A percentile compares a stretch with the other conserved stretches of the same genome.
These are phyloP conservation scores for Talaromyces sp. DNA, from an alignment of 2,329 filamentous ascomycete genomes.

Conservation along the genomic window DNA sequence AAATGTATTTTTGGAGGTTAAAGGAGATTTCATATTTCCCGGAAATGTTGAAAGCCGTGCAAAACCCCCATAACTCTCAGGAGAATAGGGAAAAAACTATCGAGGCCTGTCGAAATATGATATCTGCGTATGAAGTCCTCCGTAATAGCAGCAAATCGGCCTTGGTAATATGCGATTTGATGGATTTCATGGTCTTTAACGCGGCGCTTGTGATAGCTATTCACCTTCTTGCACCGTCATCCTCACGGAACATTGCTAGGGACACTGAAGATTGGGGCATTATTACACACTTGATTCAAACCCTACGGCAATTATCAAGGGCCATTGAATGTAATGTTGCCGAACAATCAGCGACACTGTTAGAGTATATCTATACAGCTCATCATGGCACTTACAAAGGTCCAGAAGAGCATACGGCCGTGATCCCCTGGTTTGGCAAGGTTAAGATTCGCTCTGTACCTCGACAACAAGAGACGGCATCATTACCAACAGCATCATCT, in stretches of 20 bases:
- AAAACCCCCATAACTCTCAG: not conserved
- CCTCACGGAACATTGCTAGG: not conserved
- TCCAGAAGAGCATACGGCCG: not conserved
- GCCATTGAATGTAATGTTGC: not conserved
- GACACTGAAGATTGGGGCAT: not conserved
- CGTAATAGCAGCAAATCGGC: not conserved
- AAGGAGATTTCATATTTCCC: not conserved
- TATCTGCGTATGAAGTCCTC: not conserved
- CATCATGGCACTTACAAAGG: not conserved
- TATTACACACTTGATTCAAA: not conserved
- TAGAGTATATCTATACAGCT: not conserved
- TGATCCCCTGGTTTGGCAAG: constrained; percentile 1
- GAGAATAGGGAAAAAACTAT: not conserved
- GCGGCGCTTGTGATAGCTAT: not conserved
- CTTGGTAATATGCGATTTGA: not conserved
- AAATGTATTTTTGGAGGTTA: not conserved
- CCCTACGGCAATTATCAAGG: not conserved
- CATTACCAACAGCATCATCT: not conserved
- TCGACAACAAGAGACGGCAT: not conserved
- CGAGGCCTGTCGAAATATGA: not conserved
- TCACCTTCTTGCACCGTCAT: not conserved
- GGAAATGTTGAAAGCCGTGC: not conserved
- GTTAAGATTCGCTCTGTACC: not conserved
- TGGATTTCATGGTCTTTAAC: constrained; percentile 1
- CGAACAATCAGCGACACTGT: not conserved